Percentiles rank a stretch among this genome's conserved stretches.
phyloP scores from a whole-genome alignment of 176 grass and related monocot genomes.

The Carex parvula region DNA sequence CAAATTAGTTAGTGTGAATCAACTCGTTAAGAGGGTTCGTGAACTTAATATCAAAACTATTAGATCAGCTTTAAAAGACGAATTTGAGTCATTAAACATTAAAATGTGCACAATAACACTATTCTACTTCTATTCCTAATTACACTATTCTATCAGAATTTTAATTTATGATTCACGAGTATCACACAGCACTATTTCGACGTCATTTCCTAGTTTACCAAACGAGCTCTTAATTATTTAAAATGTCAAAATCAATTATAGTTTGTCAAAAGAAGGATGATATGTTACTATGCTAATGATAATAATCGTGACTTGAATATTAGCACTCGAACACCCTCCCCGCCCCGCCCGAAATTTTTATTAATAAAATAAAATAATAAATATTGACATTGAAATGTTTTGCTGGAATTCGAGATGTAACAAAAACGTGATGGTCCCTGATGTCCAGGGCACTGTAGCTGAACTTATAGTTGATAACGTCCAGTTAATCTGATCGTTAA shows the following conservation, averaged over 20 bases:
- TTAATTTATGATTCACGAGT: background rate
- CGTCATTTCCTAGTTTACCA: background rate
- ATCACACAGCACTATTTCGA: background rate
- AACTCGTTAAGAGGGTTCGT: too few relatives aligned
- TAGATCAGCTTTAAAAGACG: background rate
- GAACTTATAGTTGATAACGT: too few relatives aligned
- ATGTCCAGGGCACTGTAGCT: too few relatives aligned
- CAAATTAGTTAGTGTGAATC: too few relatives aligned
- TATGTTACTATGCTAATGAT: background rate
- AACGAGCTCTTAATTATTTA: background rate
- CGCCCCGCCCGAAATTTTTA: too few relatives aligned
- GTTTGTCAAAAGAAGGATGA: background rate
- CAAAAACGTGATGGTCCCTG: too few relatives aligned
- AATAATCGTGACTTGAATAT: background rate
- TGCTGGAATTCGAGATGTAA: too few relatives aligned
- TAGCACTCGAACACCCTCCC: background rate
- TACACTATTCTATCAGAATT: background rate
- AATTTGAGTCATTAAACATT: background rate
- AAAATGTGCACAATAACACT: background rate
- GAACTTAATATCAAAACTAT: too few relatives aligned
- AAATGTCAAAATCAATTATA: background rate
- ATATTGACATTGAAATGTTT: too few relatives aligned
- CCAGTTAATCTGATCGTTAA: too few relatives aligned
- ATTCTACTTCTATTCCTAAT: background rate
- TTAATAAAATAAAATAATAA: too few relatives aligned